Evolutionary conservation across 2,329 filamentous ascomycete species (phyloP).

Genomic region (Gaeumannomyces sp.): DNA sequence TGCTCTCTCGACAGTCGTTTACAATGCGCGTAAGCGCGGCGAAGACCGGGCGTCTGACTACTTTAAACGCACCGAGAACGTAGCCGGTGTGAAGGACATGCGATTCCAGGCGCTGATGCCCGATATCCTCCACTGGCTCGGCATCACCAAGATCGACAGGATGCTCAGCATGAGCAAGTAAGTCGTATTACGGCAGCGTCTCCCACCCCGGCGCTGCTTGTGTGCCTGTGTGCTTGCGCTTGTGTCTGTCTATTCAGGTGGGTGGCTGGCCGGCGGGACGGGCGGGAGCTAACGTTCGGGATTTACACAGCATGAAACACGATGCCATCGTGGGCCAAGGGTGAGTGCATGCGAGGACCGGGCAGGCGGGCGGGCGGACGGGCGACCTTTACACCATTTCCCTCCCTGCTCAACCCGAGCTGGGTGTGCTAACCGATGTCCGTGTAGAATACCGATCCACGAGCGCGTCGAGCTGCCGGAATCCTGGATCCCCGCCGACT

Average conservation of each 20-base stretch:
- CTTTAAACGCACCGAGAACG: slow-evolving; percentile 96
- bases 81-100: slow-evolving; percentile 95
- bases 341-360: slow-evolving; percentile 32
- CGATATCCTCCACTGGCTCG: slow-evolving; percentile 94
- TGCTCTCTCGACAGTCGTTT: slow-evolving; percentile 42
- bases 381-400: neutral
- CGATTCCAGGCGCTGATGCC: slow-evolving; percentile 98
- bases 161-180: slow-evolving; percentile 99
- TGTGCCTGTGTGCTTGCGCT: neutral
- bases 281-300: slow-evolving; percentile 14
- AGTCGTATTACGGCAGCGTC: slow-evolving; percentile 26
- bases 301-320: slow-evolving; percentile 69
- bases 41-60: slow-evolving; percentile 82
- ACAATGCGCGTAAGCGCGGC: slow-evolving; percentile 77
- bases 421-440: neutral
- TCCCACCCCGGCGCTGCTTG: slow-evolving; percentile 3
- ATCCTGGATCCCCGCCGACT: slow-evolving; percentile 89
- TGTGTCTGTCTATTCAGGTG: slow-evolving; percentile 6
- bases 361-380: neutral
- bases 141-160: slow-evolving; percentile 95
- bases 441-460: slow-evolving; percentile 67
- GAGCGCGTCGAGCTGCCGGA: slow-evolving; percentile 90
- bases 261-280: slow-evolving; percentile 6
- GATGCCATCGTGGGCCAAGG: slow-evolving; percentile 82
- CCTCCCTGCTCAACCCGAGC: neutral